Conservation (phyloP, 129 eudicot genomes). For the Centella asiatica region DNA sequence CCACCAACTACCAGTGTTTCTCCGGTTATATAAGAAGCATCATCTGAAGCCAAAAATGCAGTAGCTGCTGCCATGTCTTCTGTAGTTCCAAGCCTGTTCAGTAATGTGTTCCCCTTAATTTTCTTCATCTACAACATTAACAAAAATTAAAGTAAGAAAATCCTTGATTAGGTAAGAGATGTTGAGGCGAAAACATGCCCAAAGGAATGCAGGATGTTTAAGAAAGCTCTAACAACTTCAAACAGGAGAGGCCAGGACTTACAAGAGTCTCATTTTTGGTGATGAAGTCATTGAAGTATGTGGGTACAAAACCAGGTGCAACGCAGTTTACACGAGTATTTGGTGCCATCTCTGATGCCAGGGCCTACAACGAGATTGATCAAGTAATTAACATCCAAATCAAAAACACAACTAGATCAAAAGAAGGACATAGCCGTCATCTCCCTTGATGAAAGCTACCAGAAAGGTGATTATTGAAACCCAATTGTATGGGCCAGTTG, state of each 20-base stretch:
- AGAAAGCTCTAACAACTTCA: not conserved
- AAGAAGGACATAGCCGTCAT: not conserved
- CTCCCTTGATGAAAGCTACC: not conserved
- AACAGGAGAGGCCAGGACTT: conserved; percentile 13
- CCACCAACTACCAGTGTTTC: conserved; percentile 91
- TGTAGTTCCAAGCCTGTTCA: conserved; percentile 80
- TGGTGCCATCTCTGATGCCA: conserved; percentile 86
- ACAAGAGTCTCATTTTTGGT: conserved; percentile 37
- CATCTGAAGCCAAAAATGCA: conserved; percentile 92
- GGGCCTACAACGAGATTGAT: conserved; percentile 48
- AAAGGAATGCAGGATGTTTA: too few relatives aligned
- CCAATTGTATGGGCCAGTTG: too few relatives aligned
- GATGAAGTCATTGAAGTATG: conserved; percentile 57
- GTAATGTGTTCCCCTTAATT: conserved; percentile 46
- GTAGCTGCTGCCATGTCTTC: conserved; percentile 87
- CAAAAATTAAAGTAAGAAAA: too few relatives aligned
- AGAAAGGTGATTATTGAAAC: too few relatives aligned
- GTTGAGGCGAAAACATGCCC: too few relatives aligned
- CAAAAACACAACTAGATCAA: not conserved
- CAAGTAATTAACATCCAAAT: too few relatives aligned
- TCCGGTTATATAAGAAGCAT: conserved; percentile 87
- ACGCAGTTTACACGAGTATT: conserved; percentile 83
- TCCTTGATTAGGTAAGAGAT: too few relatives aligned
- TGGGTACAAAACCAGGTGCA: conserved; percentile 93
- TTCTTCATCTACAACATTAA: conserved; percentile 54